Base-by-base conservation (phyloP, 139 green algal species). In the Trebouxia sp. region DNA sequence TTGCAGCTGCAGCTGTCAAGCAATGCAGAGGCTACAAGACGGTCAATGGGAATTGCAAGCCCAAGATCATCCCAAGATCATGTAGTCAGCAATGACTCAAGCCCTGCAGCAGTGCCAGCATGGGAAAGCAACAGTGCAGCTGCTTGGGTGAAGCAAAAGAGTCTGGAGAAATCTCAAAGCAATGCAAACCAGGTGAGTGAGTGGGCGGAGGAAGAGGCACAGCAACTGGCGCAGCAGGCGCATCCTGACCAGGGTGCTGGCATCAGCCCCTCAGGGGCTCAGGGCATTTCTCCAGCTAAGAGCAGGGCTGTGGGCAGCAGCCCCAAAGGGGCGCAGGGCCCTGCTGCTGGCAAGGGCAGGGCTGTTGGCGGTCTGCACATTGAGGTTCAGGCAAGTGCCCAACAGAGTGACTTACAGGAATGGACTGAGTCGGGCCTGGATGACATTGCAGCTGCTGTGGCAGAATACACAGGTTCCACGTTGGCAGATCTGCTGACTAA, bases 131-230 rank as follows among this genome's bases (percentile, higher is more conserved):
- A 72, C 62, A 72, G 62, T 26, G 62, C 62, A 8, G 62, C 62
- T 45, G 62, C 62, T 14, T 72, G 62, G 62, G 62, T 72, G 62
- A 72, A 72, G 62, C 62, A 72, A 35, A 45, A 45, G 62, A 72
- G 62, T 72, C 37, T 72, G 8, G 11, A 43, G 12, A 72, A 45
- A 6, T 45, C 62, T 14, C 62, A 42, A 1, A 72, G 62, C 62
- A 22, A 5, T 17, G 32, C 37, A 22, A 35, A 32, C 42, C 47
- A 53, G 47, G 14, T 45, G 37, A 7, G n/a, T 39, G 62, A 45
- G 0, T 45, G 62, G 62, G 7, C 9, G 15, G 62, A 45, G 24
- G 62, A 72, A 72, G 58, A 41, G 58, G 28, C 42, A 15, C 62
- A 28, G 9, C 24, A 12, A 0, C 43, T 35, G 62, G 11, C 11